Evolutionary conservation across 345 rosid genomes (phyloP).

Genomic region (Eucalyptus rudis): DNA sequence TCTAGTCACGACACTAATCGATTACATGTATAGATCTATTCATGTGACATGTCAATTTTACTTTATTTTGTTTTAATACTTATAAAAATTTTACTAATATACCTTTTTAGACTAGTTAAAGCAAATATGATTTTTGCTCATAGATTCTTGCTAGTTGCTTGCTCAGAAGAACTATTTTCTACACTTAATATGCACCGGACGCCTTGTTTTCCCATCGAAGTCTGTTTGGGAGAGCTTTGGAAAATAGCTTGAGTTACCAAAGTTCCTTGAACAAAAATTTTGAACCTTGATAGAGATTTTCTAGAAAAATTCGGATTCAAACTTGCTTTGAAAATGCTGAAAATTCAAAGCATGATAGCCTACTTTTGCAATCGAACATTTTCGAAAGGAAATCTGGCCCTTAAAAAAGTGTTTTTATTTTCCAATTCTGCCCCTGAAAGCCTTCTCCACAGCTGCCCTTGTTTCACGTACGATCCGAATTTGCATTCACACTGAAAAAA

Average conservation of each 20-base stretch:
- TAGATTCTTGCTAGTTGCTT: not conserved
- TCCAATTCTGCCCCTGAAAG: not conserved
- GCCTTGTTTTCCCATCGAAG: not conserved
- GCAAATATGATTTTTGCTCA: not conserved
- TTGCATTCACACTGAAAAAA: not conserved
- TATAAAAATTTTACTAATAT: fast-evolving
- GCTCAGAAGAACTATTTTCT: not conserved
- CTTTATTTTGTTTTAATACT: not conserved
- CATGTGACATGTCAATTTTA: not conserved
- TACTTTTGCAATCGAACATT: not conserved
- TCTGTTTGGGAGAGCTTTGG: not conserved
- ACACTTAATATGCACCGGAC: not conserved
- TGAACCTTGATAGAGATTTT: not conserved
- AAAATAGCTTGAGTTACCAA: not conserved
- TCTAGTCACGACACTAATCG: not conserved
- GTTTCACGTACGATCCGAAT: not conserved
- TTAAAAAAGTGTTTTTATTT: not conserved
- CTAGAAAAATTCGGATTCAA: not conserved
- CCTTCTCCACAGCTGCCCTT: not conserved
- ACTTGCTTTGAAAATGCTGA: not conserved
- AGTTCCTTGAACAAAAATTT: not conserved
- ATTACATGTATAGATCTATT: not conserved
- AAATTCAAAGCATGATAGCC: not conserved
- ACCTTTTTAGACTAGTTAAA: not conserved
- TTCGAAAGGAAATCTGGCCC: not conserved